Percentiles rank a stretch among this genome's conserved stretches.
phyloP scores from a whole-genome alignment of 129 eudicot genomes.

The Glebionis coronaria region DNA sequence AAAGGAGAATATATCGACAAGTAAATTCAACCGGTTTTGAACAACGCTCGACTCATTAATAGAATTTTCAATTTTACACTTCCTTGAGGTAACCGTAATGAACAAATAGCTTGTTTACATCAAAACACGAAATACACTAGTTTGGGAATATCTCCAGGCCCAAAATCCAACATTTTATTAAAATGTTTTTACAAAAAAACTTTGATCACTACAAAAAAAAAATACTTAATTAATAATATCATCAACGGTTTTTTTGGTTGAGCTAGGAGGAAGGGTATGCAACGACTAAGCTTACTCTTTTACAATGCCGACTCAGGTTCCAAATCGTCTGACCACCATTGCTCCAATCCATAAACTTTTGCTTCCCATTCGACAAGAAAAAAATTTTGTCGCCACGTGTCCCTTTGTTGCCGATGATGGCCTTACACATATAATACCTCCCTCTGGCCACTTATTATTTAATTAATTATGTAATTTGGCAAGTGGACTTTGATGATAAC shows the following conservation, averaged over 20 bases:
- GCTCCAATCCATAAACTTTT: conserved; percentile 85
- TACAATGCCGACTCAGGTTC: conserved; percentile 68
- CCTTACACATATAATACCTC: no score
- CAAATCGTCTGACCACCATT: conserved; percentile 98
- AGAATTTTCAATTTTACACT: no score
- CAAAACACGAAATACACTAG: not conserved
- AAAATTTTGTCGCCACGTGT: conserved; percentile 59
- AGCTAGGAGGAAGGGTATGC: conserved; percentile 51
- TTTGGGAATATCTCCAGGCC: not conserved
- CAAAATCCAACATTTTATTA: conserved; percentile 1
- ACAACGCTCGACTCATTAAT: no score
- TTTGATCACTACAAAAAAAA: conserved; percentile 7
- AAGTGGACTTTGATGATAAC: no score
- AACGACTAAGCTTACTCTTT: conserved; percentile 82
- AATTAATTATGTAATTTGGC: no score
- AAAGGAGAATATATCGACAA: no score
- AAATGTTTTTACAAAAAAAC: conserved; percentile 19
- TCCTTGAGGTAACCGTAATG: no score
- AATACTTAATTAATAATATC: conserved; percentile 4
- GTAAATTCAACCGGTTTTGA: no score
- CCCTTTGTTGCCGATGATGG: conserved; percentile 28
- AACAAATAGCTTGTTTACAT: not conserved
- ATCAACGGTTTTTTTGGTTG: conserved; percentile 23
- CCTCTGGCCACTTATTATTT: no score
- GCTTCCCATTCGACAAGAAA: conserved; percentile 79